Base-by-base conservation (phyloP, 306 rosid species). In the Inga laurina region DNA sequence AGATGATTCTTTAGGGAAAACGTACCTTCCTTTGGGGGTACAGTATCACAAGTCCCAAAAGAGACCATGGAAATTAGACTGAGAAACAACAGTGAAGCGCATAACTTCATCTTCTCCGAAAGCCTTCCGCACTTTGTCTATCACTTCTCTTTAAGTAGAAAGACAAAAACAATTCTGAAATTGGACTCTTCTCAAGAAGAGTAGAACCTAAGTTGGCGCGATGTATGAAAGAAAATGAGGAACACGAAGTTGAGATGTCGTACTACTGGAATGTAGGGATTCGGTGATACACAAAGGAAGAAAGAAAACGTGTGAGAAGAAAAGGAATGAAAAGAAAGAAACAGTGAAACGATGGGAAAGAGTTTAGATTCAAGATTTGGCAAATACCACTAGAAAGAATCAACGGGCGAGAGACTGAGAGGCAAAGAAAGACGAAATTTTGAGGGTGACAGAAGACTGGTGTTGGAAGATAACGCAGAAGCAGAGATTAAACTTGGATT, bases 11-110 rank as follows among this genome's bases (percentile, higher is more conserved):
- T 51, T 19, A 16, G 77, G 32, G 32, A 44, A 84, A 49, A 78
- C 75, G 32, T 73, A 97, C 99, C 98, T 92, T 97, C 99, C 30
- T 86, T 83, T 51, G 87, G 72, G 78, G 90, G 85, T 64, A 88
- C 82, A 43, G 89, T 81, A 70, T 88, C 87, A 75, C 93, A 82
- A 56, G 80, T 84, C 83, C 81, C 92, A 65, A 87, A 69, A 82
- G 86, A 86, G 80, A 87, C 72, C n/a, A 82, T 85, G 57, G 66
- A 87, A 73, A 91, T 75, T 45, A 92, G 87, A 83, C 80, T 72
- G 57, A 91, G 84, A 81, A 91, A 70, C 84, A 82, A 89, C 35
- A 94, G 76, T 16, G 87, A 85, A 89, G 91, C 79, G 9, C 80
- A 83, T 35, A 85, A 83, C 18, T 75, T 87, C 98, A 93, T 96